These are phyloP conservation scores for Cicer chorassanicum DNA, from an alignment of 306 rosid species.

Conservation along the genomic window DNA sequence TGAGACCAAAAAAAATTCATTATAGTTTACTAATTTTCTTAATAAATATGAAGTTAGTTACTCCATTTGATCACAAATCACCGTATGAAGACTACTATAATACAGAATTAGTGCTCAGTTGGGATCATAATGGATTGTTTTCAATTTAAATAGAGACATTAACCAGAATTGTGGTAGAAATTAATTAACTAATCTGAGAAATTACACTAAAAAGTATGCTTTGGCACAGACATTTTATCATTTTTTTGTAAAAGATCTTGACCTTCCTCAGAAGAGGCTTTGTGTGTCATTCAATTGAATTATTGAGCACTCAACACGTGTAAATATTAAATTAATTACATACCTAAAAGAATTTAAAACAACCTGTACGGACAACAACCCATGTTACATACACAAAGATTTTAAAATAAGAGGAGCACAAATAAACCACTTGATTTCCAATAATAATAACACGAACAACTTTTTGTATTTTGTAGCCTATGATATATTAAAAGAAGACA, in stretches of 20 bases:
- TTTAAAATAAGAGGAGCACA: not conserved
- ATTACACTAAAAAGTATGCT: no score
- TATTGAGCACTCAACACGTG: conserved; percentile 14
- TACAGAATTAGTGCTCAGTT: no score
- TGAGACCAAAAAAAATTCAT: no score
- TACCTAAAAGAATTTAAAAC: not conserved
- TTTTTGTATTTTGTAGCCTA: not conserved
- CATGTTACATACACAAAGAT: not conserved
- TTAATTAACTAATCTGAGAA: not conserved
- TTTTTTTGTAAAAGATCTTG: no score
- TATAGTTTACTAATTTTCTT: no score
- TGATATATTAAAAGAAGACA: not conserved
- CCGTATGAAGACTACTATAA: no score
- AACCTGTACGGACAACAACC: conserved; percentile 19
- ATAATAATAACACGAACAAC: not conserved
- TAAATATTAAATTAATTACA: not conserved
- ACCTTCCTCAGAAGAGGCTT: no score
- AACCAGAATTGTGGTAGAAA: not conserved
- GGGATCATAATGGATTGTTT: not conserved
- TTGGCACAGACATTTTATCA: no score
- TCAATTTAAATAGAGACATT: not conserved
- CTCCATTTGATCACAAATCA: no score
- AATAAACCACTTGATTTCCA: not conserved
- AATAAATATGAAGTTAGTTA: no score
- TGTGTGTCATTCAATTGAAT: not conserved